These are phyloP conservation scores for Linnemannia exigua DNA, from an alignment of 192 early-diverging fungal species.

Conservation along the genomic window DNA sequence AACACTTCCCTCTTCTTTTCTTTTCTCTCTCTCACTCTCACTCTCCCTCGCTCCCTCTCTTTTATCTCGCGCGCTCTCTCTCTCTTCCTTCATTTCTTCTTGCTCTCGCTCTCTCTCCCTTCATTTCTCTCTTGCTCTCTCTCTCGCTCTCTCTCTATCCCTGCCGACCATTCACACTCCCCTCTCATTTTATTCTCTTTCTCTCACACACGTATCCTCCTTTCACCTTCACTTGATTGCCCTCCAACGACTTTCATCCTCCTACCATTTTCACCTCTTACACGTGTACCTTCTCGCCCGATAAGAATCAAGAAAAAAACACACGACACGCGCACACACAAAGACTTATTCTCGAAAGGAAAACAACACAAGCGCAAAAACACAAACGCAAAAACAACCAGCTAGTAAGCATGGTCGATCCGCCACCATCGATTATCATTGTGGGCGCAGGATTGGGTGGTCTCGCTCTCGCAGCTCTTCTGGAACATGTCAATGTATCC, in stretches of 20 bases:
- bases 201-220: background rate
- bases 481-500: background rate
- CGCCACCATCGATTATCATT: conserved; percentile 3
- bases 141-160: background rate
- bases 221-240: no score
- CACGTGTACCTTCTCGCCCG: background rate
- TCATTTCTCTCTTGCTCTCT: background rate
- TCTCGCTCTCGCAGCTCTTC: background rate
- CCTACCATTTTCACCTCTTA: background rate
- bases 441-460: background rate
- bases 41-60: no score
- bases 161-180: background rate
- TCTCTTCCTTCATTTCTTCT: no score
- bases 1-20: background rate
- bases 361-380: no score
- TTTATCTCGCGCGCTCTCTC: background rate
- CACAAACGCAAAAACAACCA: background rate
- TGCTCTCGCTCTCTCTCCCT: no score
- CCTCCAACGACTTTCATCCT: no score
- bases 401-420: background rate
- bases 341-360: no score
- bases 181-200: no score
- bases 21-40: background rate
- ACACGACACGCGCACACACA: background rate
- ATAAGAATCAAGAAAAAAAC: background rate